Conservation (phyloP, 2,329 filamentous ascomycete species). For the Rhynchosporium secalis region DNA sequence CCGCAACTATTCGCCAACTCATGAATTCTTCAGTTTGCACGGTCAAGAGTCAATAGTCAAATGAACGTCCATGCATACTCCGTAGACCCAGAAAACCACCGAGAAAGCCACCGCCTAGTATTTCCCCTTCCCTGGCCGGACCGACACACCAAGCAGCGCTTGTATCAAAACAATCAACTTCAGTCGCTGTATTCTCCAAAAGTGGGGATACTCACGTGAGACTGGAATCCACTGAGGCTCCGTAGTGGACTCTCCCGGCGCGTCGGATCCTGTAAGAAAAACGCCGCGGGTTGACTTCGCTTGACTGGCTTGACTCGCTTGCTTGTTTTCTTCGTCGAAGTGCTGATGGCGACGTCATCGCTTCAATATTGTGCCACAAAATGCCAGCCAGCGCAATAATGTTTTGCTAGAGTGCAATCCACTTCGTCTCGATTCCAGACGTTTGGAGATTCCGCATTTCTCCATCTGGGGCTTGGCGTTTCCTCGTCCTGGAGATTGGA, state of each 20-base stretch:
- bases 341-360: conserved; percentile 19
- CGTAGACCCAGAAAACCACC: conserved; percentile 17
- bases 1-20: neutral
- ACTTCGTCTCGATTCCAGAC: neutral
- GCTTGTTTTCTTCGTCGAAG: conserved; percentile 2
- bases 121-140: conserved; percentile 9
- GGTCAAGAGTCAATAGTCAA: too few relatives aligned
- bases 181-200: neutral
- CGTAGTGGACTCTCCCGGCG: neutral
- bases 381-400: neutral
- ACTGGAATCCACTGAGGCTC: neutral
- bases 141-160: conserved; percentile 6
- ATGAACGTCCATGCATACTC: neutral
- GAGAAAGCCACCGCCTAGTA: conserved; percentile 17
- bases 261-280: conserved; percentile 1
- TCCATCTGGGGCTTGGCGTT: conserved; percentile 20
- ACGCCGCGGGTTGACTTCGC: conserved; percentile 3
- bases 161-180: neutral
- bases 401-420: neutral
- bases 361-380: conserved; percentile 6
- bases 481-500: neutral
- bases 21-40: neutral
- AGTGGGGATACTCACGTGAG: conserved; percentile 10
- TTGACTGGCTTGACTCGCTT: conserved; percentile 10
- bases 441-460: conserved; percentile 21